Base-by-base conservation (phyloP, 257 asterid genomes). In the Thymus quinquecostatus region DNA sequence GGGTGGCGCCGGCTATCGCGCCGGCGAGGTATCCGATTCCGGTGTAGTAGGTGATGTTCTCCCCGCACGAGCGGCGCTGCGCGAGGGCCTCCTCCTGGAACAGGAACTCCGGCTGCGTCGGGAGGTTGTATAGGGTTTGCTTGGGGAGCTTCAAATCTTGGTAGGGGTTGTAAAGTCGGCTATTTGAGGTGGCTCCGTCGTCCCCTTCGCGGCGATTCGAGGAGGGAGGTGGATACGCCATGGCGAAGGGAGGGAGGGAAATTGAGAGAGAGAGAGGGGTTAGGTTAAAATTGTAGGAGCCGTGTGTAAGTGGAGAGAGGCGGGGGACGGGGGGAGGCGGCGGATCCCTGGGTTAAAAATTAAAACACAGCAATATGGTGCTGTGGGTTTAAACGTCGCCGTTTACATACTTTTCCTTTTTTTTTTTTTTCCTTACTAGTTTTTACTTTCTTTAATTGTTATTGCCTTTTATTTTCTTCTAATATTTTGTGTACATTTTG, bases 41-140 rank as follows among this genome's bases (percentile, higher is more conserved):
- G 38, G 99, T 94, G 71, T 88, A 91, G 50, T 89, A 94, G 66
- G 99, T 89, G 14, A 94, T 70, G 69, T 94, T 94, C 78, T 94
- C 97, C 0, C 99, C 95, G 98, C 98, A 92, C 1, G 98, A 86
- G 28, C 99, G 88, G 74, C 98, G 98, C 81, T 88, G 95, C 10
- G 80, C 86, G 58, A 50, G 0, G 64, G 98, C 71, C 54, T 95
- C 98, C 50, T 95, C 99, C 62, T 79, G 85, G 80, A 95, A 95
- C 6, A 95, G 96, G 75, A 71, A 95, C 61, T 95, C 99, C 4
- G 97, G 98, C 5, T 96, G 64, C 32, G 95, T 75, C 21, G 98
- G 96, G 36, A 92, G 87, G 70, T 86, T 78, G 90, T 89, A 95
- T 0, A 86, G 57, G 66, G 91, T 75, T 77, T 80, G 79, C 0